Base-by-base conservation (phyloP, 176 grass and related monocot genomes). In the Phoenix dactylifera region DNA sequence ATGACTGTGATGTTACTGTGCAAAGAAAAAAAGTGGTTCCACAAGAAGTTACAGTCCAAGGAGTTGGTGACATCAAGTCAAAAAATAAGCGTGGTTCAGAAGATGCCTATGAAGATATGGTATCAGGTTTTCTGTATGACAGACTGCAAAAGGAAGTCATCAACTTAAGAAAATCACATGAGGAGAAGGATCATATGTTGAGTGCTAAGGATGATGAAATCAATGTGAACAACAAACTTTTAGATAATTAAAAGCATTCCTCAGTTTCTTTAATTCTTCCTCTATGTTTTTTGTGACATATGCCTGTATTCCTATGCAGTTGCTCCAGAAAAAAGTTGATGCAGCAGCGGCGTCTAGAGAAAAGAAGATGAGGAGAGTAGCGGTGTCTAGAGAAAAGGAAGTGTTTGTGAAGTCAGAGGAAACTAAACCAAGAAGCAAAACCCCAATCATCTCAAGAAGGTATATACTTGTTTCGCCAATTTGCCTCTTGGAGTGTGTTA, bases 201-300 rank as follows among this genome's bases (percentile, higher is more conserved):
- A 74, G n/a, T 70, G 49, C 39, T 51, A 55, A 82, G 49, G 53
- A 62, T 61, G 55, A 58, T 22, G 77, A 74, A 54, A 74, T 55
- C 20, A 71, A 82, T 66, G 79, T 76, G 15, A 54, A 32, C 7
- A 2, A 14, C 9, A 44, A 1, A 44, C 2, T 44, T 44, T 44
- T 44, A 12, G 35, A 44, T 44, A 51, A 20, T n/a, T 55, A 23
- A 39, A 18, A 53, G 2, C 9, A 39, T 14, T 9, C 63, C 18
- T 22, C 54, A 55, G 28, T 4, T n/a, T 14, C 4, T 17, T 14
- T 4, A 20, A 22, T 44, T 44, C 35, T 44, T 44, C 35, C 35
- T 63, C 4, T 32, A 3, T 32, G 7, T 63, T 48, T 2, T 5
- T 25, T 39, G 44, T 10, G 18, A 55, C 26, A 52, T 39, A 48